Conservation (phyloP, 495 filamentous ascomycete genomes). For the Cetradonia linearis region DNA sequence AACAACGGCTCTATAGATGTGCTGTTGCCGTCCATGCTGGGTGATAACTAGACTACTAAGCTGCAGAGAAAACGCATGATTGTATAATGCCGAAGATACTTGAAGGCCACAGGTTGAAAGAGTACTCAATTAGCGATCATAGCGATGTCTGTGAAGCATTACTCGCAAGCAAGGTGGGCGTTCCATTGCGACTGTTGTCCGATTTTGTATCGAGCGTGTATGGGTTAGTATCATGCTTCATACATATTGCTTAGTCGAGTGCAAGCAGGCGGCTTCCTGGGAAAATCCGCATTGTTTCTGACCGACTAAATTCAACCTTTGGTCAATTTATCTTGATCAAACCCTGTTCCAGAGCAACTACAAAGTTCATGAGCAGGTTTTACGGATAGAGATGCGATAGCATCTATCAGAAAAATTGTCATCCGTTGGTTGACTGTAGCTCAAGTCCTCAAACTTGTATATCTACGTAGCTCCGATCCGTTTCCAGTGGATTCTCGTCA, state of each 20-base stretch:
- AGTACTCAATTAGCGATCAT: neutral
- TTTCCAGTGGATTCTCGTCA: constrained; percentile 24
- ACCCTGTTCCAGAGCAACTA: neutral
- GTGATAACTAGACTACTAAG: too few relatives aligned
- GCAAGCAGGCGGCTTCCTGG: neutral
- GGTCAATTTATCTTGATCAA: neutral
- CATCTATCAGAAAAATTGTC: neutral
- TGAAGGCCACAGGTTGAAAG: neutral
- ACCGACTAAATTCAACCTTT: neutral
- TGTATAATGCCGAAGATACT: neutral
- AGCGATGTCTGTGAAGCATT: neutral
- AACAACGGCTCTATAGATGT: too few relatives aligned
- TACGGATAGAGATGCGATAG: neutral
- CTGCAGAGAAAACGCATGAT: too few relatives aligned
- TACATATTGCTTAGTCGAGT: neutral
- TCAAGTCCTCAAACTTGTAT: constrained; percentile 3
- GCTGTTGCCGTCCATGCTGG: too few relatives aligned
- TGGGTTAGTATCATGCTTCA: neutral
- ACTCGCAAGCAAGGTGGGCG: neutral
- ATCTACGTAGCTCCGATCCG: neutral
- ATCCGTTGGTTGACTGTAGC: neutral
- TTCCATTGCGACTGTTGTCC: neutral
- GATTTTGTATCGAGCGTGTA: neutral
- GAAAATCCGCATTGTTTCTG: neutral
- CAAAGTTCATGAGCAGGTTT: neutral